These are phyloP conservation scores for Verticillium dahliae DNA, from an alignment of 2,329 filamentous ascomycete genomes.

Conservation along the genomic window DNA sequence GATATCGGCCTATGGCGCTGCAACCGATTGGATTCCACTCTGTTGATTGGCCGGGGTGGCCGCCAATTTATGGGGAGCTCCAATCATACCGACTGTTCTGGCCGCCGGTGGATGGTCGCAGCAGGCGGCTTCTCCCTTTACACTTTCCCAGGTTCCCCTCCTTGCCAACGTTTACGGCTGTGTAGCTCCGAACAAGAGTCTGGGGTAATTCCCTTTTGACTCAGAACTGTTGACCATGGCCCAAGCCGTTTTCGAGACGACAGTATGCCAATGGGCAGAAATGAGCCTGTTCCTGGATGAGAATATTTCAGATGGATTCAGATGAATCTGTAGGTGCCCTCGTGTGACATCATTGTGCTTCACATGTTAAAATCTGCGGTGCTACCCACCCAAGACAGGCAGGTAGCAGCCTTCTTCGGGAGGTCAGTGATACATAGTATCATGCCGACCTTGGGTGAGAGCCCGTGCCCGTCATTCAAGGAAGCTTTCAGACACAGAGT, in stretches of 20 bases:
- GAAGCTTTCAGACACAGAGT: too few relatives aligned
- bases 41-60: background rate
- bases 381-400: background rate
- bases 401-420: too few relatives aligned
- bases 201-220: background rate
- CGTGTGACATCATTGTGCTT: background rate
- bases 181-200: background rate
- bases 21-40: background rate
- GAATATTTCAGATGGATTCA: too few relatives aligned
- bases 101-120: background rate
- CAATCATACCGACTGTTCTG: background rate
- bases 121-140: background rate
- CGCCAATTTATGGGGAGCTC: background rate
- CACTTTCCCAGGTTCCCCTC: background rate
- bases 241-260: background rate
- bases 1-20: constrained; percentile 1
- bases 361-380: constrained; percentile 4
- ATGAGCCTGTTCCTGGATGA: too few relatives aligned
- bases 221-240: background rate
- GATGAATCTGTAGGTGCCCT: background rate
- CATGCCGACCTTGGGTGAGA: too few relatives aligned
- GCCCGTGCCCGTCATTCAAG: too few relatives aligned
- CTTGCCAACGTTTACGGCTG: background rate
- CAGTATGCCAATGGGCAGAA: too few relatives aligned
- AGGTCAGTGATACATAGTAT: too few relatives aligned